phyloP scores from a whole-genome alignment of 306 rosid species.

The Glycine tomentella region DNA sequence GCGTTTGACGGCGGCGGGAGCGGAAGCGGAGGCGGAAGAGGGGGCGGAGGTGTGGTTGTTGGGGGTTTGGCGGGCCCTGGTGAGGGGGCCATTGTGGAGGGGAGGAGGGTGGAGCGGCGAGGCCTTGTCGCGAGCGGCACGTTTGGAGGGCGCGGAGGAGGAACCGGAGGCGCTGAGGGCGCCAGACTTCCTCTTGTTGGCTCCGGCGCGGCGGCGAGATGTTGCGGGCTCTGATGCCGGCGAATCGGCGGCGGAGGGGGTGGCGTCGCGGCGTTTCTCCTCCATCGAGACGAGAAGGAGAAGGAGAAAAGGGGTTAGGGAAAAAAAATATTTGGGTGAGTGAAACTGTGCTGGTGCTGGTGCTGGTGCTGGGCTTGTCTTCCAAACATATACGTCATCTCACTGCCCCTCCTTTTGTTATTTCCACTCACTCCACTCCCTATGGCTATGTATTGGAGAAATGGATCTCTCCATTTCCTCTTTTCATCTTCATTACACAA shows the following conservation, averaged over 20 bases:
- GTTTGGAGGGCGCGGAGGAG: slow-evolving; percentile 79
- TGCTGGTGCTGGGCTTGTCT: not conserved
- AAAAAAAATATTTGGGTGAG: not conserved
- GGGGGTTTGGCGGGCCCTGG: slow-evolving; percentile 93
- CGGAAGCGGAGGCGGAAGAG: not conserved
- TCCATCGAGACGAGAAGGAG: slow-evolving; percentile 60
- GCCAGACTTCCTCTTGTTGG: slow-evolving; percentile 70
- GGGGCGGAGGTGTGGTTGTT: slow-evolving; percentile 37
- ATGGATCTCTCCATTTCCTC: too few species aligned
- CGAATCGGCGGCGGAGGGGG: slow-evolving; percentile 56
- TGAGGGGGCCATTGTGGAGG: slow-evolving; percentile 84
- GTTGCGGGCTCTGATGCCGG: slow-evolving; percentile 69
- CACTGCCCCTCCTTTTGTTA: not conserved
- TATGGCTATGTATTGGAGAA: too few species aligned
- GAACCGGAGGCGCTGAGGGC: slow-evolving; percentile 55
- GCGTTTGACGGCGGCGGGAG: slow-evolving; percentile 52
- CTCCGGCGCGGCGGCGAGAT: slow-evolving; percentile 78
- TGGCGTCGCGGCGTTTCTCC: slow-evolving; percentile 77
- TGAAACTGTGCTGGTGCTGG: not conserved
- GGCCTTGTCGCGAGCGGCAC: slow-evolving; percentile 79
- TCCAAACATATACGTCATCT: slow-evolving; percentile 21
- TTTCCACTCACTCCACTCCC: slow-evolving; percentile 26
- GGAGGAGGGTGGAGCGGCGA: slow-evolving; percentile 57
- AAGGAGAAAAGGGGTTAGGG: not conserved
- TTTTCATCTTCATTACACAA: too few species aligned